Evolutionary conservation across 176 grass and related monocot genomes (phyloP).

Genomic region (Bromus sterilis): DNA sequence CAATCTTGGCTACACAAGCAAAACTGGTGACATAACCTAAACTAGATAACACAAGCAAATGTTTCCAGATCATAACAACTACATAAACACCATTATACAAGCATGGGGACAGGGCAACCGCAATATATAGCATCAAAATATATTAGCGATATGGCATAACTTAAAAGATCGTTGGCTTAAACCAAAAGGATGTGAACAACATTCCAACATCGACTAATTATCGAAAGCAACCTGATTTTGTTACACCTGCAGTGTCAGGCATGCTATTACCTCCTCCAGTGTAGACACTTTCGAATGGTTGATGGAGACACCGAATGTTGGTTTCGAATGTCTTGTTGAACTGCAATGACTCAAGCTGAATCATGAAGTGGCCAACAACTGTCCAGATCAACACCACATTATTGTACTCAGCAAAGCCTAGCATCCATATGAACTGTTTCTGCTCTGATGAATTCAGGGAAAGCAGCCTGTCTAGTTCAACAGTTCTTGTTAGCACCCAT

Average conservation of each 20-base stretch:
- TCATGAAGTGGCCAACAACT: background rate
- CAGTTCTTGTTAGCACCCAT: background rate
- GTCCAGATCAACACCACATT: background rate
- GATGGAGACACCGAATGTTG: background rate
- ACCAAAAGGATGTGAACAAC: background rate
- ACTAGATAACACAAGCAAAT: background rate
- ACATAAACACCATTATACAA: background rate
- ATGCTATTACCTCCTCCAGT: background rate
- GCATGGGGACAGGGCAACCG: too few species aligned
- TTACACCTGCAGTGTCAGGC: background rate
- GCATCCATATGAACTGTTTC: background rate
- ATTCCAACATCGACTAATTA: background rate
- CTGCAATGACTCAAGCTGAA: background rate
- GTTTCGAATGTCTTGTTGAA: background rate
- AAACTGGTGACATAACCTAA: background rate
- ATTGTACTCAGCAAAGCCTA: background rate
- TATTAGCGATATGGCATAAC: too few species aligned
- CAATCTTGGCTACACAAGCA: too few species aligned
- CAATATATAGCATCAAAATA: too few species aligned
- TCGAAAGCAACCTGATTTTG: background rate
- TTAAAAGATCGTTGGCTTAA: background rate
- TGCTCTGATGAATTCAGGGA: background rate
- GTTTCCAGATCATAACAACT: background rate
- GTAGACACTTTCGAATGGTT: background rate
- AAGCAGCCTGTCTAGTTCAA: background rate